Percentiles rank a stretch among this genome's conserved stretches.
Evolutionary conservation across 768 basidiomycete genomes (phyloP).

Genomic region (Chalciporus sphaerocephalus): DNA sequence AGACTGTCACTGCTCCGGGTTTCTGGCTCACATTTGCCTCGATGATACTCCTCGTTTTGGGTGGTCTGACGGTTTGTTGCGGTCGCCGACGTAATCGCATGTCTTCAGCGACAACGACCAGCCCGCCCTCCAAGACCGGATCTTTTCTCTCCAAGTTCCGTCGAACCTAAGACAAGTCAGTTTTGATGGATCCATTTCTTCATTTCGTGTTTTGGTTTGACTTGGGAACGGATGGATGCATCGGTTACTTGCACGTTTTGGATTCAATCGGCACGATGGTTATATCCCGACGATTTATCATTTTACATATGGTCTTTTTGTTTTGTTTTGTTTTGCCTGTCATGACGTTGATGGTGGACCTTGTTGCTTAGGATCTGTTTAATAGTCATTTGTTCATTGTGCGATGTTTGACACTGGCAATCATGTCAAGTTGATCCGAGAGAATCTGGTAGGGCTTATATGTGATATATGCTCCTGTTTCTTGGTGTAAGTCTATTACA

Average conservation of each 20-base stretch:
- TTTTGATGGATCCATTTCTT: background rate
- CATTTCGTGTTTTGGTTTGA: no score
- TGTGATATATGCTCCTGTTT: no score
- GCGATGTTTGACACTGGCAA: background rate
- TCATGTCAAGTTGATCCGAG: no score
- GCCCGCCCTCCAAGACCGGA: conserved; percentile 19
- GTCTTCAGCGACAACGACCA: conserved; percentile 32
- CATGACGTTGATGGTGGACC: background rate
- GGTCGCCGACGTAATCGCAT: conserved; percentile 56
- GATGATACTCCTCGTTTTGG: conserved; percentile 59
- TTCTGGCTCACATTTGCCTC: conserved; percentile 75
- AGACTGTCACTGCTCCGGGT: conserved; percentile 66
- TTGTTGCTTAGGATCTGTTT: conserved; percentile 3
- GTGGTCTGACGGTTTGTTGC: conserved; percentile 67
- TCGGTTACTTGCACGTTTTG: no score
- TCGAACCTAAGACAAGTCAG: conserved; percentile 26
- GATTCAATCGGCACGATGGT: background rate
- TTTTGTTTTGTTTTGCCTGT: background rate
- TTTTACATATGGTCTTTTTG: conserved; percentile 3
- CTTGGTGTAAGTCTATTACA: no score
- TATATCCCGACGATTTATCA: conserved; percentile 10
- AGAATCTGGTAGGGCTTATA: no score
- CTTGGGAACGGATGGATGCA: background rate
- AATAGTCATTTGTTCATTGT: conserved; percentile 7
- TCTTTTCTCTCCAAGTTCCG: conserved; percentile 40